phyloP scores from a whole-genome alignment of 2,329 filamentous ascomycete genomes.

The Ilyonectria sp. region DNA sequence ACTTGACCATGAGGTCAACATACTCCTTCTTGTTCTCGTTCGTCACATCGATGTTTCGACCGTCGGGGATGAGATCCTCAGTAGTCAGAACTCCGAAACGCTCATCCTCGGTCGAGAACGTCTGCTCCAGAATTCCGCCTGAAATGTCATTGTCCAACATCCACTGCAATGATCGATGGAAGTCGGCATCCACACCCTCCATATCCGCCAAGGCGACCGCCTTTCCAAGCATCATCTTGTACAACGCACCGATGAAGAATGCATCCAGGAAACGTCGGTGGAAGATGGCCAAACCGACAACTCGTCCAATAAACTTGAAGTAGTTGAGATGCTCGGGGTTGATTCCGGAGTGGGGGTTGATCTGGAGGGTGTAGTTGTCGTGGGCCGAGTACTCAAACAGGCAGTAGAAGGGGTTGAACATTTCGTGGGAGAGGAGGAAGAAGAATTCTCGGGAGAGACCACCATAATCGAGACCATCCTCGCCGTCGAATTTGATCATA shows the following conservation, averaged over 20 bases:
- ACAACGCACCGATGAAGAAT: conserved; percentile 98
- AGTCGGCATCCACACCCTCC: conserved; percentile 98
- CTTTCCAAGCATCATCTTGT: conserved; percentile 99
- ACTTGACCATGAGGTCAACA: conserved; percentile 98
- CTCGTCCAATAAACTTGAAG: conserved; percentile 99
- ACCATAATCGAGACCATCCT: conserved; percentile 97
- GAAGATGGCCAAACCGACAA: conserved; percentile 97
- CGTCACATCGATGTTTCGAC: conserved; percentile 93
- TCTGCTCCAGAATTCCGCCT: conserved; percentile 92
- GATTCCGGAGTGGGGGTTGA: conserved; percentile 99
- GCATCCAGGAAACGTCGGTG: conserved; percentile 97
- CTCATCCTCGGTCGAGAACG: conserved; percentile 97
- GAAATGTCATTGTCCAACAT: conserved; percentile 97
- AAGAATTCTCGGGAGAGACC: conserved; percentile 99
- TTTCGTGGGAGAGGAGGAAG: conserved; percentile 98
- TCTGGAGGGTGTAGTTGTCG: conserved; percentile 99
- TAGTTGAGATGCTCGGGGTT: conserved; percentile 99
- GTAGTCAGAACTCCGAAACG: conserved; percentile 95
- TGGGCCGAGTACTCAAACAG: conserved; percentile 99
- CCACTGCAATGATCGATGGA: conserved; percentile 97
- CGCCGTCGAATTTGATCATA: conserved; percentile 99
- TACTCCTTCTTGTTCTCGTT: conserved; percentile 99
- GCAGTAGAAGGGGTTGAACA: conserved; percentile 99
- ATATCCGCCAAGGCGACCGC: conserved; percentile 93
- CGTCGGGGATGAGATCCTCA: conserved; percentile 92